Evolutionary conservation across 2,329 filamentous ascomycete genomes (phyloP).

Genomic region (Colletotrichum gigasporum): DNA sequence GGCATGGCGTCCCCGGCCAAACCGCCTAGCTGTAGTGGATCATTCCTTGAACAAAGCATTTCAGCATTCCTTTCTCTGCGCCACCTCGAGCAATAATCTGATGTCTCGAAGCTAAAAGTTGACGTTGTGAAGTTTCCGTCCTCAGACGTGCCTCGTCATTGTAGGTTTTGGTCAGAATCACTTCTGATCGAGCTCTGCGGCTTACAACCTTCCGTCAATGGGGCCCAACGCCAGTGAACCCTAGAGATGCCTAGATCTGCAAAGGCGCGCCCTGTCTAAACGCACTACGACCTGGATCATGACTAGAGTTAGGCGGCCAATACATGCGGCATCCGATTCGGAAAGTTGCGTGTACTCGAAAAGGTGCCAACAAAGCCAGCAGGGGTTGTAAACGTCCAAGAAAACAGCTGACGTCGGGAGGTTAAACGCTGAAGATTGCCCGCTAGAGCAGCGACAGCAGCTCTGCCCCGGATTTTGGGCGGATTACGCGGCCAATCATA

Average conservation of each 20-base stretch:
- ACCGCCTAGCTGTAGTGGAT: conserved; percentile 4
- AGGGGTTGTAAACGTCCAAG: too few relatives aligned
- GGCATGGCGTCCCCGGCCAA: neutral
- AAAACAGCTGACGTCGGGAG: neutral
- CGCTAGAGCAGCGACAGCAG: neutral
- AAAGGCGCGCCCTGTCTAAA: conserved; percentile 15
- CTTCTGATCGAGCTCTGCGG: too few relatives aligned
- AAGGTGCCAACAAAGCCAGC: neutral
- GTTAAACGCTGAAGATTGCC: conserved; percentile 2
- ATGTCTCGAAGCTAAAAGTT: too few relatives aligned
- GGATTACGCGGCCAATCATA: conserved; percentile 8
- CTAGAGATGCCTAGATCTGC: neutral
- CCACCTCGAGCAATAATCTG: too few relatives aligned
- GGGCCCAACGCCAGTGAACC: neutral
- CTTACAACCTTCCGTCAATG: neutral
- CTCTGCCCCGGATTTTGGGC: conserved; percentile 21
- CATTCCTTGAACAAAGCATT: neutral
- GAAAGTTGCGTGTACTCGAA: neutral
- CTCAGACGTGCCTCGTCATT: too few relatives aligned
- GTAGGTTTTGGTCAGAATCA: too few relatives aligned
- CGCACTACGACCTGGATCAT: neutral
- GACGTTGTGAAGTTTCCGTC: too few relatives aligned
- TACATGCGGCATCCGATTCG: neutral
- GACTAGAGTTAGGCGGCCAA: neutral
- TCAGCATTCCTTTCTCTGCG: too few relatives aligned